Evolutionary conservation across 345 rosid species (phyloP), one percentile per base, ranked within the genome.

Genomic region (Euphorbia peplus): DNA sequence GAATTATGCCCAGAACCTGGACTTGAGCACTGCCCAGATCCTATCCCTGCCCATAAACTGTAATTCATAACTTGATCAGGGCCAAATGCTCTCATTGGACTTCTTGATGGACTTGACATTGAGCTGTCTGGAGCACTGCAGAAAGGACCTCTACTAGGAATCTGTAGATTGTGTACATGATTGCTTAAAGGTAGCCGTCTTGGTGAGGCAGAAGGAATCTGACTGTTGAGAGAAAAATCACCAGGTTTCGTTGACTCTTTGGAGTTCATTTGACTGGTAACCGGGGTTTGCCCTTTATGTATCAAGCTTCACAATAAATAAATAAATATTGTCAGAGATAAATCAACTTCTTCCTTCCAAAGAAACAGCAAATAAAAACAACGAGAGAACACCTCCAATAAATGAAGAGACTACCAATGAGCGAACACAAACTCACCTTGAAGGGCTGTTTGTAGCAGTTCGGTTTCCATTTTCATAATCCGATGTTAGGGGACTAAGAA

Each of bases 1-100:
- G 98, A 93, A 75, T 95, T 95, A 77, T 91, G 78, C 70, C 99
- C 97, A 51, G 99, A 95, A 63, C 92, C 96, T 37, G 99, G 96
- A 84, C 99, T 95, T 35, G 99, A 95, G 76, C 99, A 95, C 16
- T 90, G 99, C 46, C 98, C 97, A 66, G 97, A 90, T n/a, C 97
- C 92, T 60, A 84, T 79, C 42, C 91, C 93, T 3, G 80, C 77
- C 82, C 89, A 86, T 42, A 87, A 77, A 59, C 87, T 90, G 70
- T 88, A 76, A 83, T 86, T 87, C 66, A 86, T 67, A 63, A 77
- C 80, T 66, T 84, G 97, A 65, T 95, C 99, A 3, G 80, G 69
- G 54, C 90, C 83, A 75, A 81, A 85, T 4, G 86, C 85, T 78
- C 96, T 85, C 79, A 87, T 72, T 64, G 99, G 99, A 79, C 99